These are phyloP conservation scores for Plantago ovata DNA, from an alignment of 257 asterid genomes.

Conservation along the genomic window DNA sequence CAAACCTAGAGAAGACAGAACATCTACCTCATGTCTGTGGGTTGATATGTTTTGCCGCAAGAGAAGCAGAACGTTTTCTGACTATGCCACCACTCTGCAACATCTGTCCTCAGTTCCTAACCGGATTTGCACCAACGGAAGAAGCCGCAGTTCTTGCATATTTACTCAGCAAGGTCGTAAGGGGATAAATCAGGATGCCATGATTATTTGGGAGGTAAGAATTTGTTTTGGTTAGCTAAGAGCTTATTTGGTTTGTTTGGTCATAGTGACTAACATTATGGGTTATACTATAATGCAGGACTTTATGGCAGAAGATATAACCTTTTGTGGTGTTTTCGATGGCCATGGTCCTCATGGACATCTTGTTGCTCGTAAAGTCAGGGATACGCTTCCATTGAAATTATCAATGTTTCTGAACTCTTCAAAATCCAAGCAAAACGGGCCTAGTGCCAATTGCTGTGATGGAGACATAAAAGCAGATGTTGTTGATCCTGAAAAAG, in stretches of 20 bases:
- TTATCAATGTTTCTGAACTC: constrained; percentile 54
- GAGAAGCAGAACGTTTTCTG: constrained; percentile 69
- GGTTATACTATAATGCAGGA: constrained; percentile 38
- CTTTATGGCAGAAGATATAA: constrained; percentile 79
- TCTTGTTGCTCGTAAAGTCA: constrained; percentile 89
- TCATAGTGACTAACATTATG: background rate
- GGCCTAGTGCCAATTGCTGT: constrained; percentile 63
- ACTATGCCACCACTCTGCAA: constrained; percentile 58
- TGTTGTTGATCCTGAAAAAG: constrained; percentile 65
- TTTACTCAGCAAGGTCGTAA: constrained; percentile 98
- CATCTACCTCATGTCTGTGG: constrained; percentile 64
- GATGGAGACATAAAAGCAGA: constrained; percentile 49
- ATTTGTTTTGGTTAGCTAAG: background rate
- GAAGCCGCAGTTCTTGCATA: constrained; percentile 75
- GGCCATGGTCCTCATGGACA: constrained; percentile 99
- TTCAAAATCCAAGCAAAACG: constrained; percentile 47
- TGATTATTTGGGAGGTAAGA: constrained; percentile 98
- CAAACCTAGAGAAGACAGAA: constrained; percentile 63
- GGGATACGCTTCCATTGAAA: constrained; percentile 80
- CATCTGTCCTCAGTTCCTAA: constrained; percentile 73
- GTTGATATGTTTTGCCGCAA: constrained; percentile 51
- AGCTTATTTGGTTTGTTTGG: background rate
- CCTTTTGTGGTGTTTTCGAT: constrained; percentile 89
- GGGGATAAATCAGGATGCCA: constrained; percentile 98
- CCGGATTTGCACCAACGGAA: constrained; percentile 74